Evolutionary conservation across 23 red algal species (phyloP).

Genomic region (Gracilaria gracilis): DNA sequence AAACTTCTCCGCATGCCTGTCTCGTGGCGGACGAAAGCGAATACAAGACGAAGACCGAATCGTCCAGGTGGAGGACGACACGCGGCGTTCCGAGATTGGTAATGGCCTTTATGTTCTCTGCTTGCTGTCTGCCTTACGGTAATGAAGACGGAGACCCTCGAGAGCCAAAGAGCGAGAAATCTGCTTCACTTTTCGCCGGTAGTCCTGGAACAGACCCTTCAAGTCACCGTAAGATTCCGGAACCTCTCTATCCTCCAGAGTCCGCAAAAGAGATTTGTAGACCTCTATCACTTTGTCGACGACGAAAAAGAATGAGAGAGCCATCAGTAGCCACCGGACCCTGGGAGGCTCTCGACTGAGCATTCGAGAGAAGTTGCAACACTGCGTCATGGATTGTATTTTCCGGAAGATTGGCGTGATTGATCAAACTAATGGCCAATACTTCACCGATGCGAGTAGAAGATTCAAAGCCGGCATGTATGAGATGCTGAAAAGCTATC

Average conservation of each 20-base stretch:
- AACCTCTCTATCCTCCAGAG: not conserved
- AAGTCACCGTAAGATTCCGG: not conserved
- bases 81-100: not conserved
- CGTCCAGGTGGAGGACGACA: not conserved
- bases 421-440: slow-evolving; percentile 7
- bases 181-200: not conserved
- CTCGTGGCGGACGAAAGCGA: slow-evolving; percentile 8
- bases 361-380: not conserved
- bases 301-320: not conserved
- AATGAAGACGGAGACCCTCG: not conserved
- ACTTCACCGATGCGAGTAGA: slow-evolving; percentile 27
- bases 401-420: slow-evolving; percentile 22
- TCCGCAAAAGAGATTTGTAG: not conserved
- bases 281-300: not conserved
- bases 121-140: not conserved
- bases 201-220: not conserved
- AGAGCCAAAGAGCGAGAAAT: not conserved
- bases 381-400: slow-evolving; percentile 4
- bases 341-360: not conserved
- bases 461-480: not conserved
- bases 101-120: not conserved
- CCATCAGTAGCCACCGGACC: not conserved
- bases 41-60: slow-evolving; percentile 21
- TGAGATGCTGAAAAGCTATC: slow-evolving; percentile 14
- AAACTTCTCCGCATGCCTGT: not conserved